Base-by-base conservation (phyloP, 2,329 filamentous ascomycete species). In the Colletotrichum abscissum region DNA sequence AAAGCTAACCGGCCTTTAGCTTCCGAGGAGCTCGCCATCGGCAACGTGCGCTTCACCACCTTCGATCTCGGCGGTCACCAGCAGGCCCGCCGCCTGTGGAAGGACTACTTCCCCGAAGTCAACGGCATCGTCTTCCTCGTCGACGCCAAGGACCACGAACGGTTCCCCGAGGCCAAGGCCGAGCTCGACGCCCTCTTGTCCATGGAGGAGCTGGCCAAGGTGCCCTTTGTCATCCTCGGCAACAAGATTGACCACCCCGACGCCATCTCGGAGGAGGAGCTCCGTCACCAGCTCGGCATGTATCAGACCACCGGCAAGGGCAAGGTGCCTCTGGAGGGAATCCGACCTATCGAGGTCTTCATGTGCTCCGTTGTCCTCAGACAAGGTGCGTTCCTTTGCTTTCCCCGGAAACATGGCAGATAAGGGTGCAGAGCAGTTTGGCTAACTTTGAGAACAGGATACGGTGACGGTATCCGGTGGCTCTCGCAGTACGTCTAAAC, bases 171-270 rank as follows among this genome's bases (percentile, higher is more conserved):
- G 88, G 94, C 95, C 81, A 98, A 98, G 88, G 96, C 94, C 79
- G 97, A 99, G 88, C 93, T 99, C 75, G 97, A 99, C 81, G 95
- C 94, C 67, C 93, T 98, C 65, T 90, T 99, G 78, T 92, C 94
- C 75, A 98, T 99, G 96, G 97, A 99, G 86, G 96, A 98, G 82
- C 91, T 99, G 52, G 88, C 91, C 82, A 98, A 97, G 89, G 97
- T 98, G 9, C 97, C 97, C 67, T 98, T 98, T 84, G 91, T 98
- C 75, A 92, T 99, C 78, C 91, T 99, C 76, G 97, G 97, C 79
- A 99, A 99, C 92, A 99, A 99, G 92, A 99, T 99, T 84, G 97
- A 99, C 84, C 95, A 98, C 87, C 95, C 95, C 67, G 94, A 97
- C 78, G 97, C 97, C 75, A 92, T 98, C 67, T 96, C 93, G 77